These are phyloP conservation scores for Xylaria sp. DNA, from an alignment of 2,329 filamentous ascomycete species.

Conservation along the genomic window DNA sequence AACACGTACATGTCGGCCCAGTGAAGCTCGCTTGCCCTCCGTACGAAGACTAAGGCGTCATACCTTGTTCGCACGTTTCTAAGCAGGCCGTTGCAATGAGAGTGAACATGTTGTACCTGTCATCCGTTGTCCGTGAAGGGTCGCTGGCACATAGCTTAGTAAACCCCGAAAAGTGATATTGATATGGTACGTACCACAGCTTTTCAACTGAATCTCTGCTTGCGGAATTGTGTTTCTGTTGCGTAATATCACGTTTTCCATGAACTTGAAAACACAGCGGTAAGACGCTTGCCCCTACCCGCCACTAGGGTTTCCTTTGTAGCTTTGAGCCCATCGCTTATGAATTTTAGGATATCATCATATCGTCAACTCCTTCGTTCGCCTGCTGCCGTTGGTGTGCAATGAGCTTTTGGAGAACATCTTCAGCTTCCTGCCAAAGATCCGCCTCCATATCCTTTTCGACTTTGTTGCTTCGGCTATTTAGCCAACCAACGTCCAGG, in stretches of 20 bases:
- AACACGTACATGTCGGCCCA: background rate
- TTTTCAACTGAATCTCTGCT: background rate
- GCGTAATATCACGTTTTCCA: background rate
- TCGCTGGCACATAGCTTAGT: background rate
- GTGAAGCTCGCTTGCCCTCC: background rate
- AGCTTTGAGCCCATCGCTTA: background rate
- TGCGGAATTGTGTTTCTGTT: background rate
- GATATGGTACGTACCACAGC: background rate
- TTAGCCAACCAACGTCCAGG: slow-evolving; percentile 89
- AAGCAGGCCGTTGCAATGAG: background rate
- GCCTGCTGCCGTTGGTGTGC: slow-evolving; percentile 22
- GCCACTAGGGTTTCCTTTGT: background rate
- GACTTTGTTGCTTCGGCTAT: slow-evolving; percentile 84
- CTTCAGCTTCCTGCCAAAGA: slow-evolving; percentile 66
- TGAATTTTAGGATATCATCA: slow-evolving; percentile 2
- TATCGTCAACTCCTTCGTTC: slow-evolving; percentile 1
- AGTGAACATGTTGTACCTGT: background rate
- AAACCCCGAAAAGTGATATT: background rate
- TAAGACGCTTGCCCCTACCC: background rate
- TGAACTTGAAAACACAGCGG: background rate
- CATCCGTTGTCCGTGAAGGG: background rate
- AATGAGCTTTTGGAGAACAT: slow-evolving; percentile 39
- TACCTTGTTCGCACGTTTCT: background rate
- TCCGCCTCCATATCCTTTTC: slow-evolving; percentile 87
- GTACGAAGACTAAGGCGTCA: background rate